phyloP scores from a whole-genome alignment of 2,329 filamentous ascomycete genomes.

The Chrysoporthe cubensis region DNA sequence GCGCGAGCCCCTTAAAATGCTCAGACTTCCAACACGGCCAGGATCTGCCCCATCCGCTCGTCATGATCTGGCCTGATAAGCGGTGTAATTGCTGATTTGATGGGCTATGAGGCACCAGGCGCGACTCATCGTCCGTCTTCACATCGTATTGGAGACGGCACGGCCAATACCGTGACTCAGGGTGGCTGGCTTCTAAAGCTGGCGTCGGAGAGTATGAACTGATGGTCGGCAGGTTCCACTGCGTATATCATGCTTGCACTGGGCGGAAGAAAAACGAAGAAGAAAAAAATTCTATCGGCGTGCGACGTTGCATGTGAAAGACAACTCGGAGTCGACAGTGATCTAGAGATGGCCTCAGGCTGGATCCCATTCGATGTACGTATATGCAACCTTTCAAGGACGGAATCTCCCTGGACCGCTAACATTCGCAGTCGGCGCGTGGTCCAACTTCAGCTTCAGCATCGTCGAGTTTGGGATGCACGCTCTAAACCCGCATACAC shows the following conservation, averaged over 20 bases:
- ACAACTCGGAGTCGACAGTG: too few relatives aligned
- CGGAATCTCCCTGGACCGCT: not conserved
- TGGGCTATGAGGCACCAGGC: not conserved
- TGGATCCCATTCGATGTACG: too few relatives aligned
- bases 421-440: not conserved
- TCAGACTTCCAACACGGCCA: not conserved
- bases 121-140: not conserved
- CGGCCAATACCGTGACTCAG: not conserved
- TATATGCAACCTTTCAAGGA: not conserved
- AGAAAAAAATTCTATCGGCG: too few relatives aligned
- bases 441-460: not conserved
- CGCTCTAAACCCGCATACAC: not conserved
- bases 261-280: too few relatives aligned
- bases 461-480: not conserved
- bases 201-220: not conserved
- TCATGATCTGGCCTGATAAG: not conserved
- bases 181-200: not conserved
- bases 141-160: not conserved
- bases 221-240: not conserved
- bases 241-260: not conserved
- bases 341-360: too few relatives aligned
- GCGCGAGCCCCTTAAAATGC: constrained; percentile 5
- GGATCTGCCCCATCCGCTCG: not conserved
- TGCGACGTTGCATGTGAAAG: too few relatives aligned
- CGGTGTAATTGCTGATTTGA: not conserved